Base-by-base conservation (phyloP, 176 grass and related monocot species). In the Phyllostachys edulis region DNA sequence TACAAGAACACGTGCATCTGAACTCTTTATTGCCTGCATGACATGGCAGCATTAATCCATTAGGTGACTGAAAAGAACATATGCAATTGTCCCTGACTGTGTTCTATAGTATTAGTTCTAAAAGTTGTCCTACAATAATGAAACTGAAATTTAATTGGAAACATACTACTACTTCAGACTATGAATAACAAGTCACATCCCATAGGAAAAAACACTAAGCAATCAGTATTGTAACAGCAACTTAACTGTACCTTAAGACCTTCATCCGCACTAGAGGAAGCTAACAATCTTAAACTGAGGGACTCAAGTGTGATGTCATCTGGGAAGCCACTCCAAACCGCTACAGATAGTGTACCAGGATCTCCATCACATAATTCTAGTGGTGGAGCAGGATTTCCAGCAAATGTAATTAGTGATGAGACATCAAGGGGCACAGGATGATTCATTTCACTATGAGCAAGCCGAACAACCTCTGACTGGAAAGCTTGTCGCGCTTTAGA, bases 351-450 rank as follows among this genome's bases (percentile, higher is more conserved):
- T 87, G 85, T 88, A 73, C 93, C 93, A 83, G 97, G 97, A 85
- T 99, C 93, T 74, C 93, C 91, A 86, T 99, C 97, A 89, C 97
- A 96, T 85, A 99, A 75, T 87, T 99, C 90, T 64, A 99, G 82
- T 74, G 86, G 84, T 64, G 91, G 96, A 65, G 93, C 88, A 40
- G 88, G 81, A 89, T 86, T 90, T 82, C 96, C 93, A 67, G 91
- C 92, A 86, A 99, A 99, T 87, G 93, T 90, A 84, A 99, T 96
- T 69, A 96, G 77, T 20, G 86, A 95, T 52, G 96, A 99, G 66
- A 99, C 96, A 90, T 99, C 96, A 78, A 99, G 96, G 10, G 96
- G 96, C 39, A 99, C 93, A 23, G 67, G 88, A 83, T 96, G 91
- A 47, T 90, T 92, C 96, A 99, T 99, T 83, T 99, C 96, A 62